Evolutionary conservation across 1,139 yeast genomes (phyloP).

Genomic region (Trichomonascaceae sp.): DNA sequence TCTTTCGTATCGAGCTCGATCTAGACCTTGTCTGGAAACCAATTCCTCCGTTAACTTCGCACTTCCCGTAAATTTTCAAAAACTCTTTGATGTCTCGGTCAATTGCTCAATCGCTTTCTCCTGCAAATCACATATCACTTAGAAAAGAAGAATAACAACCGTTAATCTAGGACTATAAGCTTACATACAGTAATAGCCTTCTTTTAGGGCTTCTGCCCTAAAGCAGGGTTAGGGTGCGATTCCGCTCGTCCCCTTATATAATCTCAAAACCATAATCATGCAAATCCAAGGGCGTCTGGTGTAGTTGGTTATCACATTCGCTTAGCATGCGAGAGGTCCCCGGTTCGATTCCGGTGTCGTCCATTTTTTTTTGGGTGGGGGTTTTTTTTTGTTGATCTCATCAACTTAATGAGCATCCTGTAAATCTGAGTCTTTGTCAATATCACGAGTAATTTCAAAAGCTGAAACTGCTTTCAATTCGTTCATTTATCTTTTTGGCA

Average conservation of each 20-base stretch:
- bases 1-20: no score
- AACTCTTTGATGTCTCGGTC: neutral
- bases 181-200: neutral
- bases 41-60: no score
- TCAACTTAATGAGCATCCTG: neutral
- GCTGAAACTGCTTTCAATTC: neutral
- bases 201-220: neutral
- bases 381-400: neutral
- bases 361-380: constrained; percentile 14
- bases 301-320: constrained; percentile 18
- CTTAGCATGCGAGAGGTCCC: constrained; percentile 18
- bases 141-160: no score
- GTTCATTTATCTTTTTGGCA: neutral
- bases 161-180: neutral
- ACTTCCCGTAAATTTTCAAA: no score
- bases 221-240: no score
- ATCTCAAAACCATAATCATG: neutral
- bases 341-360: constrained; percentile 17
- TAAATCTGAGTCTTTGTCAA: neutral
- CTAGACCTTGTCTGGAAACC: no score
- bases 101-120: neutral
- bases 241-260: neutral
- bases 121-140: neutral
- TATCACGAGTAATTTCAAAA: neutral
- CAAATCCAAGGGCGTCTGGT: constrained; percentile 14